A percentile compares a stretch with the other conserved stretches of the same genome.
Evolutionary conservation across 2,329 filamentous ascomycete genomes (phyloP).

Genomic region (Xylaria sp.): DNA sequence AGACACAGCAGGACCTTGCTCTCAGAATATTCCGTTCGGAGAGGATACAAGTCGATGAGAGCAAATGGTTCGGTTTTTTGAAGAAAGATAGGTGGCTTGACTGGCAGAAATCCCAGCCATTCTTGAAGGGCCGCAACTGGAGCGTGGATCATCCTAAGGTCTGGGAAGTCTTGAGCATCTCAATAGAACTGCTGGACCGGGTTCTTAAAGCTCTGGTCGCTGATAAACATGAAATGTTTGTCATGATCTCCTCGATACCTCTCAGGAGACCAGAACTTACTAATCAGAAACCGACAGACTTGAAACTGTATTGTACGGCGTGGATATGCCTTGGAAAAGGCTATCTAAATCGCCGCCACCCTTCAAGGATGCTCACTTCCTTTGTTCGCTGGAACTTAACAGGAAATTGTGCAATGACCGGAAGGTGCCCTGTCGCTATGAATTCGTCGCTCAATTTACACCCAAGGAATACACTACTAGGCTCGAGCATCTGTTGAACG

Average conservation of each 20-base stretch:
- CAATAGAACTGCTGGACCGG: constrained; percentile 22
- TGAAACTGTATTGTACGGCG: constrained; percentile 22
- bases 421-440: not conserved
- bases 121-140: constrained; percentile 12
- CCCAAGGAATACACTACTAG: not conserved
- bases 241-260: not conserved
- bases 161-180: constrained; percentile 23
- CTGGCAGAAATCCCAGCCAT: not conserved
- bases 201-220: constrained; percentile 18
- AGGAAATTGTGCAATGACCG: fast-evolving
- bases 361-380: not conserved
- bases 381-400: not conserved
- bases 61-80: constrained; percentile 21
- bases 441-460: constrained; percentile 1
- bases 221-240: constrained; percentile 25
- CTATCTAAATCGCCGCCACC: not conserved
- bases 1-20: not conserved
- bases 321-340: not conserved
- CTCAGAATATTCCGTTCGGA: constrained; percentile 5
- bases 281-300: constrained; percentile 10
- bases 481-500: not conserved
- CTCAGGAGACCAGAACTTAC: not conserved
- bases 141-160: constrained; percentile 26
- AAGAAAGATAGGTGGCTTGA: constrained; percentile 26
- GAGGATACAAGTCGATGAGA: constrained; percentile 29